Evolutionary conservation across 2,329 filamentous ascomycete species (phyloP).

Genomic region (Aspergillus ruber): DNA sequence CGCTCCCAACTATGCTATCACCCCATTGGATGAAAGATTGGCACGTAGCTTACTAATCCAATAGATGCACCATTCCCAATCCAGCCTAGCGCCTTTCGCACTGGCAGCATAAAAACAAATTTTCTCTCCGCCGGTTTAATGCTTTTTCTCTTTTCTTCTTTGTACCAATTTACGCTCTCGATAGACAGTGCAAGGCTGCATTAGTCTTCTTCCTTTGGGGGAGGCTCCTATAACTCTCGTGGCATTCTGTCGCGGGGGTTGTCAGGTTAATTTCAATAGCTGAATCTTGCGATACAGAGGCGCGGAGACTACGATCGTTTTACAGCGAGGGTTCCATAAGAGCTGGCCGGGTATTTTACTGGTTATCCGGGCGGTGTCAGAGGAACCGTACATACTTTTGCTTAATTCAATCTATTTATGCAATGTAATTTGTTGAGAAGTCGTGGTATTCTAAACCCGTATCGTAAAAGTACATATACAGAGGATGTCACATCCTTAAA

Average conservation of each 20-base stretch:
- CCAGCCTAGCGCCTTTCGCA: constrained; percentile 19
- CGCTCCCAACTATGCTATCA: no score
- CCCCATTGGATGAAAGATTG: no score
- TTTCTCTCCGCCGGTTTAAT: constrained; percentile 11
- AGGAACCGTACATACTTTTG: constrained; percentile 64
- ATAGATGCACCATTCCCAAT: not conserved
- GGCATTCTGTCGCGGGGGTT: constrained; percentile 63
- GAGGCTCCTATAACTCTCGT: constrained; percentile 44
- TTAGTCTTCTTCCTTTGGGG: constrained; percentile 38
- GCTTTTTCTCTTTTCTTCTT: constrained; percentile 35
- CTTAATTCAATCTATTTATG: no score
- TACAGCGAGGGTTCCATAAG: constrained; percentile 56
- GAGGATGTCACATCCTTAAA: constrained; percentile 15
- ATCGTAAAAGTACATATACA: constrained; percentile 30
- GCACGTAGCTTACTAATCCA: not conserved
- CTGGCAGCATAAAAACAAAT: constrained; percentile 1
- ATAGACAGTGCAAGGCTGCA: constrained; percentile 79
- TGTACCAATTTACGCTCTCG: constrained; percentile 58
- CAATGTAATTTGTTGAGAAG: constrained; percentile 11
- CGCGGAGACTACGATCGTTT: constrained; percentile 49
- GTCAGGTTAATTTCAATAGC: constrained; percentile 51
- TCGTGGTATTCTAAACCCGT: constrained; percentile 17
- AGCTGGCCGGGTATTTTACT: constrained; percentile 62
- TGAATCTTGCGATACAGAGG: constrained; percentile 56
- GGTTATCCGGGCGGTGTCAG: constrained; percentile 79